Conservation (phyloP, 2,329 filamentous ascomycete species). For the Sporothrix variecibatus region DNA sequence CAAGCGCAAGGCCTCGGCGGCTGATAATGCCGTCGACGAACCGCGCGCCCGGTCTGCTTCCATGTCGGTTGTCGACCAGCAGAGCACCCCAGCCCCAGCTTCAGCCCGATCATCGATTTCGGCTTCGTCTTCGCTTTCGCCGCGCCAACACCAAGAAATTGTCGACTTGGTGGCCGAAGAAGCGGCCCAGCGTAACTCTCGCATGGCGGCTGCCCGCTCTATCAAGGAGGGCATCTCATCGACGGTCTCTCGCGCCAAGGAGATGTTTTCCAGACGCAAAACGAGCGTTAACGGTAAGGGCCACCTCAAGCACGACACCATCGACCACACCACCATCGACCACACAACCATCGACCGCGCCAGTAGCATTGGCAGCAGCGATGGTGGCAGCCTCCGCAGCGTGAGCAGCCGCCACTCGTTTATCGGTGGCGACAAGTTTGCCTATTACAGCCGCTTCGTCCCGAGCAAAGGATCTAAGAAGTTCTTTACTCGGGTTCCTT, state of each 20-base stretch:
- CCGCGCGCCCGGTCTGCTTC: constrained; percentile 15
- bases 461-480: constrained; percentile 43
- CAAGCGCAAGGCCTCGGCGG: constrained; percentile 31
- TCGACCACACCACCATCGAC: neutral
- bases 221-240: constrained; percentile 21
- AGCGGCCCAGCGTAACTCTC: neutral
- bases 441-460: constrained; percentile 43
- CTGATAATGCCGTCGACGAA: constrained; percentile 34
- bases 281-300: too few species aligned
- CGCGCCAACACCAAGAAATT: constrained; percentile 18
- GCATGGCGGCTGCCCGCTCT: constrained; percentile 2
- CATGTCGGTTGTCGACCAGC: constrained; percentile 29
- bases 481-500: constrained; percentile 29
- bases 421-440: constrained; percentile 8
- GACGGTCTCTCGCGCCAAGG: constrained; percentile 25
- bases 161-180: neutral
- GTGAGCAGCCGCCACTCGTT: constrained; percentile 20
- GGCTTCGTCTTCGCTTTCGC: constrained; percentile 43
- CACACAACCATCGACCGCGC: neutral
- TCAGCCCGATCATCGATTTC: constrained; percentile 33
- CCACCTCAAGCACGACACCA: too few species aligned
- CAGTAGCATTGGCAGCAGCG: neutral
- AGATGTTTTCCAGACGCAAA: neutral
- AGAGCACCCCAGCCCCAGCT: constrained; percentile 38
- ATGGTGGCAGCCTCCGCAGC: constrained; percentile 19